These are phyloP conservation scores for Lactifluus rugatus DNA, from an alignment of 768 basidiomycete genomes.

Conservation along the genomic window DNA sequence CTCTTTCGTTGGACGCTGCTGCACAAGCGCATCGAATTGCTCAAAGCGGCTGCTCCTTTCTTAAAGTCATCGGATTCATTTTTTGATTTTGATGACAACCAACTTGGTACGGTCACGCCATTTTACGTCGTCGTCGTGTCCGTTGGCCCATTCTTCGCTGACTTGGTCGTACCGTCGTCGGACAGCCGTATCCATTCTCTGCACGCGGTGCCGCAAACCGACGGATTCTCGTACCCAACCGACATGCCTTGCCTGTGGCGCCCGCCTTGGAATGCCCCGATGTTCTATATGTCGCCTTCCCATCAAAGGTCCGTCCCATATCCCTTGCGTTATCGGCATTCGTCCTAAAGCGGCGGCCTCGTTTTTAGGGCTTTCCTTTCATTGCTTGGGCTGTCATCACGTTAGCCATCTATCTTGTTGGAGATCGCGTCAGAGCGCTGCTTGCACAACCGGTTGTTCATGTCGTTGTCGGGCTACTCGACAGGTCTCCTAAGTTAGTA, in stretches of 20 bases:
- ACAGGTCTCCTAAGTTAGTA: neutral
- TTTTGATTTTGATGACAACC: slow-evolving; percentile 18
- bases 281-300: slow-evolving; percentile 73
- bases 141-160: slow-evolving; percentile 23
- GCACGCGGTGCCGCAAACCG: slow-evolving; percentile 17
- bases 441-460: slow-evolving; percentile 62
- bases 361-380: slow-evolving; percentile 44
- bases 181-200: slow-evolving; percentile 26
- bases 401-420: slow-evolving; percentile 60
- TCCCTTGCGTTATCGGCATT: neutral
- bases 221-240: slow-evolving; percentile 38
- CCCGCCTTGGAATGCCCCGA: slow-evolving; percentile 35
- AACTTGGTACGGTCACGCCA: slow-evolving; percentile 16
- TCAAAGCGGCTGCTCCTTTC: slow-evolving; percentile 47
- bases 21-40: slow-evolving; percentile 61
- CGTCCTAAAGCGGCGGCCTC: neutral
- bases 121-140: neutral
- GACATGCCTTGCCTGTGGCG: slow-evolving; percentile 36
- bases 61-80: neutral
- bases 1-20: slow-evolving; percentile 64
- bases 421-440: slow-evolving; percentile 38
- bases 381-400: slow-evolving; percentile 53
- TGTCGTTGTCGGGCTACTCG: slow-evolving; percentile 37
- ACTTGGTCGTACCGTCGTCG: neutral
- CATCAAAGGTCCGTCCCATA: slow-evolving; percentile 44